Conservation (phyloP, 192 early-diverging fungal genomes). For the Coemansia erecta region DNA sequence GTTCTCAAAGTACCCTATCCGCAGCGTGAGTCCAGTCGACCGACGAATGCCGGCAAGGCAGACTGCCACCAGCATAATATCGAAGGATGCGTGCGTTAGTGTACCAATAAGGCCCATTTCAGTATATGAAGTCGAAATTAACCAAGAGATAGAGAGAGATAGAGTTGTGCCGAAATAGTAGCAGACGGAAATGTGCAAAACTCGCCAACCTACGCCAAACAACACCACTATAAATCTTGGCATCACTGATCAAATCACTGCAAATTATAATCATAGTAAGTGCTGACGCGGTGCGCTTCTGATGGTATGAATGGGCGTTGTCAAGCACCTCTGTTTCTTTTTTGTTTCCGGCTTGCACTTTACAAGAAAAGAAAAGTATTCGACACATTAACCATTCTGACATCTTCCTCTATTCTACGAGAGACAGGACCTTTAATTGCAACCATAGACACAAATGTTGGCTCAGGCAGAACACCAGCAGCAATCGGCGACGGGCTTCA, state of each 20-base stretch:
- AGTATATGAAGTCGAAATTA: background rate
- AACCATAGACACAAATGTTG: constrained; percentile 18
- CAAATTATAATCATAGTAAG: no score
- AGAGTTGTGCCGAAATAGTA: background rate
- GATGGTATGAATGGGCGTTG: no score
- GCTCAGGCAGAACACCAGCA: constrained; percentile 16
- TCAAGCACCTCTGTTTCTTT: no score
- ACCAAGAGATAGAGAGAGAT: background rate
- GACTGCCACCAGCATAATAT: constrained; percentile 36
- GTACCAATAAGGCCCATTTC: constrained; percentile 43
- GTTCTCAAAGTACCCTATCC: constrained; percentile 19
- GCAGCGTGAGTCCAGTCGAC: constrained; percentile 42
- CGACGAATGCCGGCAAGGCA: constrained; percentile 51
- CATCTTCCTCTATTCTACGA: no score
- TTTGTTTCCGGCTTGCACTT: no score
- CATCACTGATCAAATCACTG: no score
- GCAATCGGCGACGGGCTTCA: constrained; percentile 33
- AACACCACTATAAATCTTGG: no score
- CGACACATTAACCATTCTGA: no score
- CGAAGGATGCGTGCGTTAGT: constrained; percentile 39
- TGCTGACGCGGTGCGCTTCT: no score
- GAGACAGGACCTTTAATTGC: no score
- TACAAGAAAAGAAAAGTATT: no score
- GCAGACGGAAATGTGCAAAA: background rate
- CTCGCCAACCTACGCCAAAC: no score